Evolutionary conservation across 352 stramenopile genomes (phyloP).

Genomic region (Halophytophthora polymorphica): DNA sequence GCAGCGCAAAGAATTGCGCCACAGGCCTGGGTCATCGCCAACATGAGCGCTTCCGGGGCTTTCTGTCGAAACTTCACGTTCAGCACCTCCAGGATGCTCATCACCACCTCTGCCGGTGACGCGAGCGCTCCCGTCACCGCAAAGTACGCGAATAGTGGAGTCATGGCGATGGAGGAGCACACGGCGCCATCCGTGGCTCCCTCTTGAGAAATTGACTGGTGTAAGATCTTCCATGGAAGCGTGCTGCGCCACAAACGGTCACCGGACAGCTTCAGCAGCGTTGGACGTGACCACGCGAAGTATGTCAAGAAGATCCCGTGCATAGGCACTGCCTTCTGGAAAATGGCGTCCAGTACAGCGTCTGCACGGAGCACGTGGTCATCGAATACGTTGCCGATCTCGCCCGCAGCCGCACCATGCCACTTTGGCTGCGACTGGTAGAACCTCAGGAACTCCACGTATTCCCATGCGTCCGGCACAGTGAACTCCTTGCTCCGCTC

Average conservation of each 20-base stretch:
- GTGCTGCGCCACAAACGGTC: constrained; percentile 41
- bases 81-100: constrained; percentile 42
- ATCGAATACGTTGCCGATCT: constrained; percentile 16
- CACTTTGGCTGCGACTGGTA: constrained; percentile 20
- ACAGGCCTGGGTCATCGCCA: constrained; percentile 28
- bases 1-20: constrained; percentile 37
- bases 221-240: constrained; percentile 36
- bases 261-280: constrained; percentile 24
- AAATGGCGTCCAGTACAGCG: constrained; percentile 22
- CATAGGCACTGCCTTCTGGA: constrained; percentile 16
- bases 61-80: constrained; percentile 27
- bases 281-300: constrained; percentile 46
- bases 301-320: constrained; percentile 39
- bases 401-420: constrained; percentile 21
- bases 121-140: constrained; percentile 28
- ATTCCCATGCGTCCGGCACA: constrained; percentile 30
- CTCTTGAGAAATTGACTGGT: constrained; percentile 32
- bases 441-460: constrained; percentile 29
- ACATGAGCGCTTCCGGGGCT: constrained; percentile 20
- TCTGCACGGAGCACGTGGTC: constrained; percentile 21
- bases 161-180: constrained; percentile 34
- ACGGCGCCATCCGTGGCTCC: constrained; percentile 17
- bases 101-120: constrained; percentile 33
- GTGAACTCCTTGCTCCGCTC: constrained; percentile 18
- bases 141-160: constrained; percentile 41